phyloP scores from a whole-genome alignment of 495 filamentous ascomycete genomes.

The Penicillium simplicissimum region DNA sequence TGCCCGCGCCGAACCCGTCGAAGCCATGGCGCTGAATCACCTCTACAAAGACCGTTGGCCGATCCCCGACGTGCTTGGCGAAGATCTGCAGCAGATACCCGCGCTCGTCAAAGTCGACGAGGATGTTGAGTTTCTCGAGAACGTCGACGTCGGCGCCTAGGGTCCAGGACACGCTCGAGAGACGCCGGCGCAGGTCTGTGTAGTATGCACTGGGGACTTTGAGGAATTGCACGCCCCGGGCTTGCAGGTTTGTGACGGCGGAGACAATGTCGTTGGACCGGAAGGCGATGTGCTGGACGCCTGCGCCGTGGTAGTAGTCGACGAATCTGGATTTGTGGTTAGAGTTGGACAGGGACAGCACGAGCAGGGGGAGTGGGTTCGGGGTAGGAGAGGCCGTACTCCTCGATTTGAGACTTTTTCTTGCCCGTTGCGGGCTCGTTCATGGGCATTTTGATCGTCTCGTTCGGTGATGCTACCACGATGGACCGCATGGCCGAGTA shows the following conservation, averaged over 20 bases:
- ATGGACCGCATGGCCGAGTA: conserved; percentile 76
- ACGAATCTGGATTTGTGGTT: conserved; percentile 46
- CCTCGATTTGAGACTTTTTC: conserved; percentile 78
- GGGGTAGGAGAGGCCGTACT: conserved; percentile 41
- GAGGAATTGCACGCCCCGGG: conserved; percentile 78
- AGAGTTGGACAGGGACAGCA: background rate
- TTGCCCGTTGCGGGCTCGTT: conserved; percentile 81
- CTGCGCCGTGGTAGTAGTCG: conserved; percentile 71
- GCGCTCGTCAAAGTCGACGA: conserved; percentile 82
- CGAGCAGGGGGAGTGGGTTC: too few species aligned
- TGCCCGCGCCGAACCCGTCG: conserved; percentile 81
- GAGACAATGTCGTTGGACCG: conserved; percentile 69
- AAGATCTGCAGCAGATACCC: conserved; percentile 81
- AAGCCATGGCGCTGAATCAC: conserved; percentile 81
- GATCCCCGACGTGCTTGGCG: conserved; percentile 78
- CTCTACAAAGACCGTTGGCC: conserved; percentile 84
- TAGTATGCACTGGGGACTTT: conserved; percentile 73
- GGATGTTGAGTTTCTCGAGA: conserved; percentile 67
- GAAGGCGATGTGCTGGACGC: conserved; percentile 84
- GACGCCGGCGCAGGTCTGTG: conserved; percentile 58
- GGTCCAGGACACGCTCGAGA: conserved; percentile 44
- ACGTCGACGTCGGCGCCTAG: conserved; percentile 68
- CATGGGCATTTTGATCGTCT: conserved; percentile 85
- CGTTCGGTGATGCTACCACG: conserved; percentile 73
- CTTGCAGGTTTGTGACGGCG: conserved; percentile 61